Evolutionary conservation across 2,329 filamentous ascomycete genomes (phyloP), one percentile per base, ranked within the genome.

Genomic region (Monosporascus sp.): DNA sequence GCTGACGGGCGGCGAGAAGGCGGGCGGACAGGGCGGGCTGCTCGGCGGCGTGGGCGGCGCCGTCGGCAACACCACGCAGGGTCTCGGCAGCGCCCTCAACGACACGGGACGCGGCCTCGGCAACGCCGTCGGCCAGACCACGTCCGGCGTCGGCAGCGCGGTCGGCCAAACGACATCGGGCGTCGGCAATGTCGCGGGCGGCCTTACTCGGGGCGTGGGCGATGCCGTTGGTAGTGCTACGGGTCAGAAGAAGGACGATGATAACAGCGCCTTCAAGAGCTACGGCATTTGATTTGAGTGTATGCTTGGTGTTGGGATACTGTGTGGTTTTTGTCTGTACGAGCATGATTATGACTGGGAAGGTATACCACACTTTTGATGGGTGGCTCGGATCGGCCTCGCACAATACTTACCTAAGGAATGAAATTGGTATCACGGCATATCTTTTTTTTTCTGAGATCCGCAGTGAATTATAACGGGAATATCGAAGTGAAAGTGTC

Each of bases 1-100:
- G 48, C 60, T 68, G 34, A 69, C 65, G 18, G 65, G 66, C 49
- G 66, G 66, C 47, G 66, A 68, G 41, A 60, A 68, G 55, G 64
- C 64, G 22, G 60, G 68, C 3, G 65, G 65, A 48, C 66, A 68
- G 50, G 66, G 65, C 31, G 66, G 66, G 36, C 65, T 68, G 3
- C 61, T 68, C 44, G 66, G 66, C 52, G 66, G 66, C 25, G 54
- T 68, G 24, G 60, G 60, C 14, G 58, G 60, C 36, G 66, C 65
- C 34, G 47, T 68, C 7, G 62, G 62, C 57, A 64, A 46, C 56
- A 67, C 65, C 2, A 68, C 65, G 2, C 57, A 65, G 48, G 65
- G 65, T 20, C 52, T 68, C 42, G 65, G 66, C 39, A 65, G 62
- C 48, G 62, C 62, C 38, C 56, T 68, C 3, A 68, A 68, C 58